Base-by-base conservation (phyloP, 192 early-diverging fungal species). In the Cladochytrium replicatum region DNA sequence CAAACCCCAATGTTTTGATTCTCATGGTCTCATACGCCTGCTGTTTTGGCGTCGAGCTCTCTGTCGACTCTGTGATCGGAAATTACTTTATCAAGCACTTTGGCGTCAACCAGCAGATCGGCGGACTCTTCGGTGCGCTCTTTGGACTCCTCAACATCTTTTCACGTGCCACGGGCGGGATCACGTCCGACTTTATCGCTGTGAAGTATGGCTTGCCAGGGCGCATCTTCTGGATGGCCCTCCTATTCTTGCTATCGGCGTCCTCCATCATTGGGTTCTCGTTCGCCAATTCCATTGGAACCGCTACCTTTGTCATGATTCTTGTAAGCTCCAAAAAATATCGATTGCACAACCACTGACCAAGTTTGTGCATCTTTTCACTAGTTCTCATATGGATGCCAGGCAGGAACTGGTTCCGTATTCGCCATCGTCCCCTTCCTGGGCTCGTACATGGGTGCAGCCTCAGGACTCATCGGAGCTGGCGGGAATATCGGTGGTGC, bases 81-180 rank as follows among this genome's bases (percentile, higher is more conserved):
- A 43, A 39, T n/a, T 79, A 74, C 30, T 74, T 75, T 34, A 38
- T 54, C 13, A 42, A 15, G 1, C 56, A 62, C 17, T 83, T 77
- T 39, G 48, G 59, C 22, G 27, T 23, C 4, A 61, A 62, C 32
- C 59, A 69, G 30, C 56, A 51, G 1, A 60, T 50, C 21, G 72
- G 72, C 1, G 63, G 66, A 24, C 52, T 56, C 43, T 46, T 79
- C 41, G 80, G 64, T 17, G 66, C 77, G 22, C 49, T 78, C 32
- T 83, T 83, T 66, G 81, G 81, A 23, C 46, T 83, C 13, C 62
- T 84, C 60, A 83, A 83, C 50, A 8, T 83, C 9, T 81, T 83
- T 43, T 75, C 81, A 17, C 75, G 81, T 27, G 65, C 72, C 1
- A 50, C 68, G 2, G 81, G 81, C 24, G 81, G 81, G 15, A 43